Percentiles rank a stretch among this genome's conserved stretches.
Conservation (phyloP, 1,284 basidiomycete species). For the Puccinia horiana region DNA sequence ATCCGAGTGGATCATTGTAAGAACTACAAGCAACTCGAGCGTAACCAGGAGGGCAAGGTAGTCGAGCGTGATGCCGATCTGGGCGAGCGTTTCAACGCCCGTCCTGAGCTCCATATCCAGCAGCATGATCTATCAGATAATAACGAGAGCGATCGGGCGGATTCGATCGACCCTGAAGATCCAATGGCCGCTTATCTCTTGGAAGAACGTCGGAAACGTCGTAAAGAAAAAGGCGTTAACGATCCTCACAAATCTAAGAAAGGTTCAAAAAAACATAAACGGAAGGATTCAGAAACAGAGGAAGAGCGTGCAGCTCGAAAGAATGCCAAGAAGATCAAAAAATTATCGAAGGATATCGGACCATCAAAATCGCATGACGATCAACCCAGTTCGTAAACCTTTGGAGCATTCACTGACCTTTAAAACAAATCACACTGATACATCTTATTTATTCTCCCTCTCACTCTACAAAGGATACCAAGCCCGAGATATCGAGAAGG, state of each 20-base stretch:
- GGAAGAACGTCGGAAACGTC: conserved; percentile 53
- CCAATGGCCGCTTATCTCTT: conserved; percentile 85
- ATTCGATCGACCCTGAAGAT: conserved; percentile 84
- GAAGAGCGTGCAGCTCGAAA: conserved; percentile 53
- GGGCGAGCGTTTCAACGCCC: conserved; percentile 44
- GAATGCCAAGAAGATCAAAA: conserved; percentile 50
- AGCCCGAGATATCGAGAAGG: background rate
- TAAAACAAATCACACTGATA: background rate
- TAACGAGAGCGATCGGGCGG: background rate
- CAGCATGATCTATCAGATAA: conserved; percentile 71
- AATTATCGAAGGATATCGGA: conserved; percentile 35
- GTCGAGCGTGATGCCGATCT: conserved; percentile 68
- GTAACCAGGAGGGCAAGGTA: conserved; percentile 80
- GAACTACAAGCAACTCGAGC: conserved; percentile 83
- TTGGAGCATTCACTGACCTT: background rate
- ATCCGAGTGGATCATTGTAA: conserved; percentile 89
- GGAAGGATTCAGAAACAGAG: conserved; percentile 53
- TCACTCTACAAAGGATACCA: background rate
- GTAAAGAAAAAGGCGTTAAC: conserved; percentile 51
- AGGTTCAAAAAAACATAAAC: conserved; percentile 53
- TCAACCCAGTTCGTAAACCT: background rate
- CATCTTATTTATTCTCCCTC: background rate
- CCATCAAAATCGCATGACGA: background rate
- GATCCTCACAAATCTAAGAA: background rate
- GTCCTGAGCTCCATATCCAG: conserved; percentile 53